Conservation (phyloP, 768 basidiomycete species). For the Rubroboletus satanas region DNA sequence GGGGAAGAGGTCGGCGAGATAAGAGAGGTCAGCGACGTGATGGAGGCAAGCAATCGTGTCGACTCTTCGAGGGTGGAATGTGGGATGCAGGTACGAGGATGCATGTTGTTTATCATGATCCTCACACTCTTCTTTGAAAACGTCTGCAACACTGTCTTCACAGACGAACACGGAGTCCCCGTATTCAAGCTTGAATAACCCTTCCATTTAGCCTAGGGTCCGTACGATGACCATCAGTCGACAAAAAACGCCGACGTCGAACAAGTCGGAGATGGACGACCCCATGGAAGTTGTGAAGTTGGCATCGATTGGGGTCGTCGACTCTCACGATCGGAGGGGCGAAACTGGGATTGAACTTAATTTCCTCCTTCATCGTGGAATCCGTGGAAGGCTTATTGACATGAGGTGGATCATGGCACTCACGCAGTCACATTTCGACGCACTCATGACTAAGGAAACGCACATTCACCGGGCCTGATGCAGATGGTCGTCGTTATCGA, state of each 20-base stretch:
- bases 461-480: slow-evolving; percentile 31
- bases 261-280: slow-evolving; percentile 7
- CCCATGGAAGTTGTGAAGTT: slow-evolving; percentile 30
- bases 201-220: slow-evolving; percentile 7
- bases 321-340: slow-evolving; percentile 27
- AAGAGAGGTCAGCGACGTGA: too few species aligned
- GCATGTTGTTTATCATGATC: slow-evolving; percentile 13
- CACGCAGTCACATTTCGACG: neutral
- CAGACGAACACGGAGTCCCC: slow-evolving; percentile 24
- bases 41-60: too few species aligned
- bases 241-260: neutral
- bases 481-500: slow-evolving; percentile 25
- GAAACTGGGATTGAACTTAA: slow-evolving; percentile 20
- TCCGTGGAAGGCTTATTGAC: slow-evolving; percentile 3
- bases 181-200: slow-evolving; percentile 27
- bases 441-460: slow-evolving; percentile 11
- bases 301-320: slow-evolving; percentile 29
- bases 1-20: slow-evolving; percentile 37
- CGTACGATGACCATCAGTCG: slow-evolving; percentile 20
- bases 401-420: neutral
- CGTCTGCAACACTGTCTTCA: slow-evolving; percentile 27
- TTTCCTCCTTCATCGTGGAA: slow-evolving; percentile 22
- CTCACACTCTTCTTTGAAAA: slow-evolving; percentile 25
- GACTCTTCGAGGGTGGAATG: too few species aligned
- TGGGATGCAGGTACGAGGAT: too few species aligned